Base-by-base conservation (phyloP, 305 asterid species). In the Fraxinus ornus region DNA sequence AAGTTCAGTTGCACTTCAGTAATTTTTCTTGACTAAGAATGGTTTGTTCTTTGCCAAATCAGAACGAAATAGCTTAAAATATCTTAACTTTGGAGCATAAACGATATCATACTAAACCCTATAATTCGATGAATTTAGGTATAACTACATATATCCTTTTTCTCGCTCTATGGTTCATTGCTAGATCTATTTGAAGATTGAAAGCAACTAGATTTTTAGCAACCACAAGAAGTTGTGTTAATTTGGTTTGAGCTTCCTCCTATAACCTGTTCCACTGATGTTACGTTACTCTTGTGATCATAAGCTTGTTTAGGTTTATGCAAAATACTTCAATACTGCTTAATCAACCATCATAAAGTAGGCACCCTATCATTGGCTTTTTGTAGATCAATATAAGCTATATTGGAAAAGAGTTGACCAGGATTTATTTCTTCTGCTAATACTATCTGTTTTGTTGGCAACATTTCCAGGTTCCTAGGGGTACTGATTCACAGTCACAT, bases 401-500 rank as follows among this genome's bases (percentile, higher is more conserved):
- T 4, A 26, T 4, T 28, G 36, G 0, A 68, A 22, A 10, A 26
- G n/a, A 68, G 36, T 68, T 68, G 4, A 13, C 13, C 55, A 7
- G 47, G 73, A 36, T 77, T 41, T 26, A 57, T 74, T 81, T 75
- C 75, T 85, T 44, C 75, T 84, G 44, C 52, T 49, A 78, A 39
- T 79, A 4, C 72, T 64, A 72, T 80, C 26, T 80, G 78, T 70
- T 75, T n/a, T 62, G 17, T 49, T 84, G 62, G 83, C 80, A 77
- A 84, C 64, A 73, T 79, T 86, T 84, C 84, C 88, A 93, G 97
- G 83, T 87, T 84, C 82, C 76, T 26, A 89, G 87, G 82, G 90
- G 81, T 70, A 78, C 84, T 78, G 90, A 78, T 78, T 85, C 97
- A 83, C 89, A 91, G 83, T 76, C 93, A 49, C 93, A 88, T 85